phyloP scores from a whole-genome alignment of 1,139 yeast genomes.

The Scheffersomyces segobiensis region DNA sequence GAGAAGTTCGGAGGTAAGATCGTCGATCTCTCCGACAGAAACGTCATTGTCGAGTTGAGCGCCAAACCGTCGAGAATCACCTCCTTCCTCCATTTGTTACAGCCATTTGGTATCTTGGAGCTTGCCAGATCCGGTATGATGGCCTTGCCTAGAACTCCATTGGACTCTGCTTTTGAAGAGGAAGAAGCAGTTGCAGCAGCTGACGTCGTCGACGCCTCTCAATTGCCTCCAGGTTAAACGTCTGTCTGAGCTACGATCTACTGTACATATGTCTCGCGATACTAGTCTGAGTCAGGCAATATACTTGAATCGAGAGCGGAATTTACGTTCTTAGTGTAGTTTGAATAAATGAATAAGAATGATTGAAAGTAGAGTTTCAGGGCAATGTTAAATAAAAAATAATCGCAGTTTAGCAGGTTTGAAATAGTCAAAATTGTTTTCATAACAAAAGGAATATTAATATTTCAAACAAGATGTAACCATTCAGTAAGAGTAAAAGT shows the following conservation, averaged over 20 bases:
- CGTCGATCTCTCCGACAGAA: constrained; percentile 89
- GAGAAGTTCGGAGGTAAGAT: constrained; percentile 89
- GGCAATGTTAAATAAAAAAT: no score
- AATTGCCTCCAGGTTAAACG: constrained; percentile 88
- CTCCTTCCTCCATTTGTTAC: constrained; percentile 81
- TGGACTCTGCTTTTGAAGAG: constrained; percentile 45
- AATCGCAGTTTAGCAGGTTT: no score
- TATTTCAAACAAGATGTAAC: no score
- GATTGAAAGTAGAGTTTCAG: neutral
- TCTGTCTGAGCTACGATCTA: neutral
- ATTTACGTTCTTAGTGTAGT: neutral
- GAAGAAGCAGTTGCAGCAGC: constrained; percentile 61
- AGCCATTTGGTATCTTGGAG: constrained; percentile 95
- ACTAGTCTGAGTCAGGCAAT: neutral
- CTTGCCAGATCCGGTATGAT: constrained; percentile 98
- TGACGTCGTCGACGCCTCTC: constrained; percentile 74
- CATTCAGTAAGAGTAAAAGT: no score
- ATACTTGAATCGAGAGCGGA: neutral
- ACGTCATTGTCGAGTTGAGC: constrained; percentile 88
- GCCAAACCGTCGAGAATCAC: constrained; percentile 92
- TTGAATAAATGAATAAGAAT: neutral
- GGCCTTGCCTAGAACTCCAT: constrained; percentile 96
- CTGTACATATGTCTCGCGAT: neutral
- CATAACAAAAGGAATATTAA: no score
- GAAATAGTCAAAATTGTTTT: no score